These are phyloP conservation scores for Coemansia sp. DNA, from an alignment of 192 early-diverging fungal genomes.

Conservation along the genomic window DNA sequence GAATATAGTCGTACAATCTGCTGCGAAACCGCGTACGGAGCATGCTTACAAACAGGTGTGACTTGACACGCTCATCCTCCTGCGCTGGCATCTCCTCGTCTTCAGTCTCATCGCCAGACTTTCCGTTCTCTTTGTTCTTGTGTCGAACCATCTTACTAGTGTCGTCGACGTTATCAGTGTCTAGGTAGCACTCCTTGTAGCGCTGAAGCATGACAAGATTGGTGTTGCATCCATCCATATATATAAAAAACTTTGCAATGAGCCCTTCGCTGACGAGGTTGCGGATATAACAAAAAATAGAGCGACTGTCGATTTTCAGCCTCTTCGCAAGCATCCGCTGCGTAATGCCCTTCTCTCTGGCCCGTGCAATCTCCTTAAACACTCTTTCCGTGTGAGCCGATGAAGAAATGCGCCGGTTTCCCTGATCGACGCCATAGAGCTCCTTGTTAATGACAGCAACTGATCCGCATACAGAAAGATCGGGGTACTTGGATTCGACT, in stretches of 20 bases:
- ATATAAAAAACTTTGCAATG: slow-evolving; percentile 25
- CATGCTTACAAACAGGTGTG: slow-evolving; percentile 3
- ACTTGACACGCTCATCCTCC: not conserved
- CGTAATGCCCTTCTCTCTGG: slow-evolving; percentile 34
- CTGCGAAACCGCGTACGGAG: slow-evolving; percentile 19
- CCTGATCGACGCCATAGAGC: slow-evolving; percentile 40
- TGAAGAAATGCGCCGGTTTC: slow-evolving; percentile 13
- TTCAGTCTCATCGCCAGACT: not conserved
- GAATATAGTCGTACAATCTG: slow-evolving; percentile 20
- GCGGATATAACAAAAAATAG: slow-evolving; percentile 44
- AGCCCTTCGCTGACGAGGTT: slow-evolving; percentile 36
- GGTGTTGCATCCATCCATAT: slow-evolving; percentile 28
- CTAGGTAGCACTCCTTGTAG: slow-evolving; percentile 7
- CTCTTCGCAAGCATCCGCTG: slow-evolving; percentile 28
- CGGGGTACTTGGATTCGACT: slow-evolving; percentile 22
- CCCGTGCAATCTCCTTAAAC: slow-evolving; percentile 25
- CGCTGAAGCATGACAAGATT: slow-evolving; percentile 43
- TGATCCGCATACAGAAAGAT: slow-evolving; percentile 25
- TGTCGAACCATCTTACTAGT: not conserved
- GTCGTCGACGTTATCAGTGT: not conserved
- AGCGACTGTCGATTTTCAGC: slow-evolving; percentile 31
- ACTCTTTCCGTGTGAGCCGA: slow-evolving; percentile 19
- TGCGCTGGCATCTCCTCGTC: not conserved
- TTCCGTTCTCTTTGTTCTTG: not conserved
- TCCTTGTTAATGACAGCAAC: slow-evolving; percentile 21